Conservation (phyloP, 176 grass and related monocot genomes). For the Secale cereale region DNA sequence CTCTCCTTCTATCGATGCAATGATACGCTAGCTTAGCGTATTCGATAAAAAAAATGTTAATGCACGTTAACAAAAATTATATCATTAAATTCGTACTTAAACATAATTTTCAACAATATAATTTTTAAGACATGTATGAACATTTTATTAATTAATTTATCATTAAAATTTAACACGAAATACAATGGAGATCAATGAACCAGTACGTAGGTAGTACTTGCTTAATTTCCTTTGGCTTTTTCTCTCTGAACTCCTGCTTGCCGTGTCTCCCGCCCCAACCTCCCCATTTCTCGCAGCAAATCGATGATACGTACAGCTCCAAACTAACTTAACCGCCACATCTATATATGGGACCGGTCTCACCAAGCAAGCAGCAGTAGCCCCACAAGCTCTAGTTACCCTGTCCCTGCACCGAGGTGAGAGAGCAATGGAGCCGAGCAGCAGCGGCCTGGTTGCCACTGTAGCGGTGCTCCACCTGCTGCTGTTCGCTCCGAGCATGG, state of each 20-base stretch:
- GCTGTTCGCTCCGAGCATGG: constrained; percentile 19
- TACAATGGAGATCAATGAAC: too few relatives aligned
- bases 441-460: not conserved
- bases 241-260: constrained; percentile 8
- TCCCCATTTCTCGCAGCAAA: constrained; percentile 30
- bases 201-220: too few relatives aligned
- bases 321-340: constrained; percentile 30
- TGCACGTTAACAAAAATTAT: too few relatives aligned
- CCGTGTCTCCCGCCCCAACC: not conserved
- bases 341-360: constrained; percentile 12
- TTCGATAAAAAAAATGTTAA: too few relatives aligned
- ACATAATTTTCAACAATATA: too few relatives aligned
- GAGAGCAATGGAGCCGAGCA: constrained; percentile 25
- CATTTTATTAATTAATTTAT: too few relatives aligned
- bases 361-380: not conserved
- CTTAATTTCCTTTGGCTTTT: not conserved
- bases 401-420: not conserved
- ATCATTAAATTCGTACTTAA: too few relatives aligned
- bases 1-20: too few relatives aligned
- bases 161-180: too few relatives aligned
- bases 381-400: not conserved
- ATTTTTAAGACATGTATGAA: too few relatives aligned
- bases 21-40: too few relatives aligned
- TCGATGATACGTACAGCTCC: constrained; percentile 4
- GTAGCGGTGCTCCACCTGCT: not conserved